Percentiles rank a stretch among this genome's conserved stretches.
phyloP scores from a whole-genome alignment of 495 filamentous ascomycete genomes.

The Baudoinia panamericana region DNA sequence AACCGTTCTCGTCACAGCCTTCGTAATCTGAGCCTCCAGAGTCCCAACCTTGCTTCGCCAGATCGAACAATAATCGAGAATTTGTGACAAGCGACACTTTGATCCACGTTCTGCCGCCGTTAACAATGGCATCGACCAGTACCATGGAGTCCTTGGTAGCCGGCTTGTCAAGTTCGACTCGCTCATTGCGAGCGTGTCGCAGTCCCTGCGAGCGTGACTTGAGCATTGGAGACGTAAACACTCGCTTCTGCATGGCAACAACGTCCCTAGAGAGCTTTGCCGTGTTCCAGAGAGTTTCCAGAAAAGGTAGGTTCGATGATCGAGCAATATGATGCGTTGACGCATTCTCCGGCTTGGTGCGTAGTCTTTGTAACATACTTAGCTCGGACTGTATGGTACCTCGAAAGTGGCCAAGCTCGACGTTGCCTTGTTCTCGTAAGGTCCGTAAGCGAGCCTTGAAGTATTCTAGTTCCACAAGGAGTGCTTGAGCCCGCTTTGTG shows the following conservation, averaged over 20 bases:
- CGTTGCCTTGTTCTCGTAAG: slow-evolving; percentile 14
- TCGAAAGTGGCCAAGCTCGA: slow-evolving; percentile 23
- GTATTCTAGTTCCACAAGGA: slow-evolving; percentile 23
- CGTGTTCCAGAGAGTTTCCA: slow-evolving; percentile 27
- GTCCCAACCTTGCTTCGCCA: slow-evolving; percentile 31
- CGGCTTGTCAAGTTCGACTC: not conserved
- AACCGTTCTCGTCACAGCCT: slow-evolving; percentile 32
- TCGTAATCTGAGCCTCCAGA: slow-evolving; percentile 21
- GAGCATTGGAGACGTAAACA: slow-evolving; percentile 6
- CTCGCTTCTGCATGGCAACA: slow-evolving; percentile 21
- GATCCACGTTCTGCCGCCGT: slow-evolving; percentile 27
- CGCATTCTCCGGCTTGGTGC: slow-evolving; percentile 13
- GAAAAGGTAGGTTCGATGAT: slow-evolving; percentile 29
- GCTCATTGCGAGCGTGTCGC: too few species aligned
- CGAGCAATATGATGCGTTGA: slow-evolving; percentile 19
- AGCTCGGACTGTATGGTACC: slow-evolving; percentile 25
- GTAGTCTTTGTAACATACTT: slow-evolving; percentile 18
- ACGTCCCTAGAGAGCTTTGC: slow-evolving; percentile 27
- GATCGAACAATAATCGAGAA: slow-evolving; percentile 29
- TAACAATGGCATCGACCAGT: slow-evolving; percentile 25
- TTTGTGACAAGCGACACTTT: slow-evolving; percentile 27
- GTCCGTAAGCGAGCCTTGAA: slow-evolving; percentile 17
- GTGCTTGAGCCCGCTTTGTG: slow-evolving; percentile 15
- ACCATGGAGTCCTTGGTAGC: slow-evolving; percentile 12
- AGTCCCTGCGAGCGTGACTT: slow-evolving; percentile 11